These are phyloP conservation scores for Gossypium mustelinum DNA, from an alignment of 345 rosid species.

Conservation along the genomic window DNA sequence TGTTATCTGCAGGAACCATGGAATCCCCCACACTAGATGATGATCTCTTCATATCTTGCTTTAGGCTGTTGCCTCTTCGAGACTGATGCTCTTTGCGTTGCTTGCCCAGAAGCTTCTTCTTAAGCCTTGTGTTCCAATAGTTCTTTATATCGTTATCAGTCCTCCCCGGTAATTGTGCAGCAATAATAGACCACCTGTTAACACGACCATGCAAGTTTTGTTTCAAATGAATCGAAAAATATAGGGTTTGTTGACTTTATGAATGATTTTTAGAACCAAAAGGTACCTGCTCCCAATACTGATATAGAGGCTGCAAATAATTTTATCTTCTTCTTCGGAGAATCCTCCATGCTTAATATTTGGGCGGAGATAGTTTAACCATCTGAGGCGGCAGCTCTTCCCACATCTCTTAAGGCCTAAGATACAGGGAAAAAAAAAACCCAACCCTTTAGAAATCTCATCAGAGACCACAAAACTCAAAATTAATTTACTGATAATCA, in stretches of 20 bases:
- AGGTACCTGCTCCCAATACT: constrained; percentile 63
- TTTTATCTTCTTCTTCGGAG: constrained; percentile 57
- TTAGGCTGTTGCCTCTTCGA: constrained; percentile 27
- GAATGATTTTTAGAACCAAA: neutral
- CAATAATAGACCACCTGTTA: constrained; percentile 55
- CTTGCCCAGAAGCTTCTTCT: constrained; percentile 51
- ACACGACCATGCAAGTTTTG: neutral
- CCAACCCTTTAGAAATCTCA: neutral
- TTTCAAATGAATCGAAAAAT: neutral
- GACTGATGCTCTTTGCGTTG: constrained; percentile 35
- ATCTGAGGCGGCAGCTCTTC: constrained; percentile 66
- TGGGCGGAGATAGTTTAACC: constrained; percentile 69
- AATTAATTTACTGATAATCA: neutral
- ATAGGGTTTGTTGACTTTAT: constrained; percentile 14
- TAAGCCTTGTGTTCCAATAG: constrained; percentile 61
- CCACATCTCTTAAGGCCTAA: constrained; percentile 66
- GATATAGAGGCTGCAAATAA: constrained; percentile 51
- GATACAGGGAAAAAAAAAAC: neutral
- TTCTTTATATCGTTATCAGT: constrained; percentile 67
- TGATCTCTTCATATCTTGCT: constrained; percentile 32
- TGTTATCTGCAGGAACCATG: constrained; percentile 19
- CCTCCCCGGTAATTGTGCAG: constrained; percentile 61
- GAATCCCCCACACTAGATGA: constrained; percentile 20
- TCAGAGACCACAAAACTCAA: neutral
- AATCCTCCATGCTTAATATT: constrained; percentile 64